Evolutionary conservation across 1,139 yeast species (phyloP).

Genomic region (Spathaspora sp.): DNA sequence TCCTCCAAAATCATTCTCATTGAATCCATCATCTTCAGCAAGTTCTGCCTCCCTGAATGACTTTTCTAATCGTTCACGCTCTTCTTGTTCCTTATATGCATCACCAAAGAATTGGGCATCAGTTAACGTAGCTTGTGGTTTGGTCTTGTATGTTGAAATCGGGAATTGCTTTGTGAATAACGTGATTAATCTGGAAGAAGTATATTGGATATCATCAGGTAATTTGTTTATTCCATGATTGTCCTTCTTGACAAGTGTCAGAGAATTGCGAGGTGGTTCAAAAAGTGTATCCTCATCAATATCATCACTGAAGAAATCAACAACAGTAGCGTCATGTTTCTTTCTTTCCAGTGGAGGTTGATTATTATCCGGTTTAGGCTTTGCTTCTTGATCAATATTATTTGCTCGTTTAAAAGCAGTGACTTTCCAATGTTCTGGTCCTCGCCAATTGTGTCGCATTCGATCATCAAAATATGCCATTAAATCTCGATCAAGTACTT

Average conservation of each 20-base stretch:
- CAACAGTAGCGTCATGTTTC: slow-evolving; percentile 31
- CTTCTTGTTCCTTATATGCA: slow-evolving; percentile 49
- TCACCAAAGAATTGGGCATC: slow-evolving; percentile 80
- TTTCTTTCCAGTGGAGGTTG: slow-evolving; percentile 11
- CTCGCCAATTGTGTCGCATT: slow-evolving; percentile 76
- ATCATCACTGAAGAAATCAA: slow-evolving; percentile 51
- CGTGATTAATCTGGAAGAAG: slow-evolving; percentile 65
- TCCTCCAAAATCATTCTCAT: slow-evolving; percentile 40
- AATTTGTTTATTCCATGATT: slow-evolving; percentile 46
- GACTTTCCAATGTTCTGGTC: slow-evolving; percentile 94
- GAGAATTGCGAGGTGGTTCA: slow-evolving; percentile 39
- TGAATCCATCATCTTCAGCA: slow-evolving; percentile 43
- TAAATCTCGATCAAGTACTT: slow-evolving; percentile 61
- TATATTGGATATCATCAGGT: slow-evolving; percentile 75
- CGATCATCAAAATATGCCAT: slow-evolving; percentile 80
- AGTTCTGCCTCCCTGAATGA: slow-evolving; percentile 48
- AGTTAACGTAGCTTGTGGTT: slow-evolving; percentile 28
- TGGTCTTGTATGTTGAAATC: slow-evolving; percentile 21
- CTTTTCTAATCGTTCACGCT: slow-evolving; percentile 37
- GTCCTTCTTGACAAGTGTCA: slow-evolving; percentile 28
- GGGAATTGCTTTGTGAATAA: slow-evolving; percentile 62
- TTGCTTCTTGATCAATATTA: slow-evolving; percentile 15
- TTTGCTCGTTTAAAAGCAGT: slow-evolving; percentile 46
- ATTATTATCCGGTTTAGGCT: slow-evolving; percentile 9
- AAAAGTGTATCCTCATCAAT: slow-evolving; percentile 50